Conservation (phyloP, 179 eudicot genomes). For the Beta corolliflora region DNA sequence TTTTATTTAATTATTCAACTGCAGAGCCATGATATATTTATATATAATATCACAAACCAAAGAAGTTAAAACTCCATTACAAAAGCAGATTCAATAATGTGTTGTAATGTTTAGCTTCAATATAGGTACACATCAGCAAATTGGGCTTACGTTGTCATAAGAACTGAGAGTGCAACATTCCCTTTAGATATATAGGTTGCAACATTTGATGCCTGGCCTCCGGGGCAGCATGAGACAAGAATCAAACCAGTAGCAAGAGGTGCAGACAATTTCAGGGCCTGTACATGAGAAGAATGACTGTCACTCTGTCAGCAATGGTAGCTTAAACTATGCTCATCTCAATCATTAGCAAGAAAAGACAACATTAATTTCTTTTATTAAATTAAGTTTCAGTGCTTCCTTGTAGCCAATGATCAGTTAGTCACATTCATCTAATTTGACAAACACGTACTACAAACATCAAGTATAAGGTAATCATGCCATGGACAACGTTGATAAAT, state of each 20-base stretch:
- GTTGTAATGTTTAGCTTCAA: not conserved
- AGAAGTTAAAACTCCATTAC: not conserved
- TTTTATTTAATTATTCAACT: not conserved
- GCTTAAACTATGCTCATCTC: not conserved
- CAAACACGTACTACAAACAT: not conserved
- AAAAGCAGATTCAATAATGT: not conserved
- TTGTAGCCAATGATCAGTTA: not conserved
- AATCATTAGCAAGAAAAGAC: not conserved
- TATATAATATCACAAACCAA: not conserved
- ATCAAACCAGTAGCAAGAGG: constrained; percentile 99
- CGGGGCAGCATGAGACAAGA: constrained; percentile 99
- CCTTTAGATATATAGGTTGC: constrained; percentile 98
- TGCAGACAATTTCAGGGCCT: constrained; percentile 88
- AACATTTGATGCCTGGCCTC: constrained; percentile 99
- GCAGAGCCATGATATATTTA: not conserved
- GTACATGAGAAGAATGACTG: constrained; percentile 31
- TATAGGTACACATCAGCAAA: constrained; percentile 5
- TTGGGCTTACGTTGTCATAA: constrained; percentile 95
- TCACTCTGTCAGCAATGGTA: constrained; percentile 3
- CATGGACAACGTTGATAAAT: not conserved
- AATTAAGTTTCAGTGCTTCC: not conserved
- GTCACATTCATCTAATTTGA: not conserved
- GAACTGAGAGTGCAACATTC: constrained; percentile 99
- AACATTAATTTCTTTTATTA: not conserved
- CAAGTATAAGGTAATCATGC: not conserved